Evolutionary conservation across 192 early-diverging fungal species (phyloP), one percentile per base, ranked within the genome.

Genomic region (Linnemannia schmuckeri): DNA sequence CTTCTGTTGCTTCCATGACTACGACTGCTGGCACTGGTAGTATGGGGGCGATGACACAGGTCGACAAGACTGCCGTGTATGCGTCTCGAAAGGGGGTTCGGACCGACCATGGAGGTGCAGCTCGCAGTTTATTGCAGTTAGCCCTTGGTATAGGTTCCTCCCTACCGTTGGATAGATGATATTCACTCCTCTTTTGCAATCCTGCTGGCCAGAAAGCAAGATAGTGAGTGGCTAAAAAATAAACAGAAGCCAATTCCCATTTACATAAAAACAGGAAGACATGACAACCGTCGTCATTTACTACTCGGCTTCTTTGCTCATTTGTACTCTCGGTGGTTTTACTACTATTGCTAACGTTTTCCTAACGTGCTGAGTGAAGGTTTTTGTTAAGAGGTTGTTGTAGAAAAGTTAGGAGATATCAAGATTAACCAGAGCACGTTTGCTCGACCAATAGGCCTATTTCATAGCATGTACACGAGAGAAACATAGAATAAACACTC

Each of bases 41-140:
- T 2, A 22, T 61, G 33, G 47, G 61, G n/a, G 52, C 49, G 1
- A n/a, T 85, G 49, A 77, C 84, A 5, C 70, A 77, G 35, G 72
- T 80, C 18, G 75, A 81, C n/a, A 77, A 46, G 27, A 76, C 74
- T 7, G 42, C 41, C 24, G 75, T 86, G n/a, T 42, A 81, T 70
- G 84, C 84, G 20, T 74, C 78, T 41, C 69, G 75, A 68, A 77
- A 74, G 30, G 79, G 84, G 5, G 35, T 70, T 61, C 74, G 84
- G 22, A 70, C 79, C 54, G 79, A 81, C 12, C 75, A 70, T 35
- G 77, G 79, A 15, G 84, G 79, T 27, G 70, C 78, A 22, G 84
- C 84, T 6, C 42, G 46, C 27, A 69, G 75, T 42, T 63, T 81
- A 27, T 66, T 86, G 9, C 78, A 72, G 17, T 41, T 72, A 38